Evolutionary conservation across 352 stramenopile genomes (phyloP).

Genomic region (Thalassiosira hispida): DNA sequence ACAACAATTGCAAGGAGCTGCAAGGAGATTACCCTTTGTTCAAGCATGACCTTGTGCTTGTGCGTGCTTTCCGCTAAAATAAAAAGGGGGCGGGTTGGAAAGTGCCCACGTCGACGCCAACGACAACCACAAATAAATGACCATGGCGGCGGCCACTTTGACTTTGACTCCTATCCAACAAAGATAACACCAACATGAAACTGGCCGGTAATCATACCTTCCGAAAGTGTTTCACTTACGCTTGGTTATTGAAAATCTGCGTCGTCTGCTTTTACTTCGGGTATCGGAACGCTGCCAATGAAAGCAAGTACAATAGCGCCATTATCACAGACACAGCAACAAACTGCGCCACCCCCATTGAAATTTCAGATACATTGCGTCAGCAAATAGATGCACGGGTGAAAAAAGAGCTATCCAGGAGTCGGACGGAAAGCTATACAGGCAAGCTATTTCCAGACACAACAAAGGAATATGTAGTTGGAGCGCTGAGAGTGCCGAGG

Average conservation of each 20-base stretch:
- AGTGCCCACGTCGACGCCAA: too few relatives aligned
- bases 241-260: slow-evolving; percentile 28
- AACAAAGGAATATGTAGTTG: slow-evolving; percentile 20
- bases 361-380: slow-evolving; percentile 15
- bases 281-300: slow-evolving; percentile 29
- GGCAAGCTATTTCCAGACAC: slow-evolving; percentile 44
- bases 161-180: too few relatives aligned
- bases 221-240: not conserved
- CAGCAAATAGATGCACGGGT: slow-evolving; percentile 9
- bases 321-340: not conserved
- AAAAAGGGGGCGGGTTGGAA: too few relatives aligned
- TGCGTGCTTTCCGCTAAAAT: too few relatives aligned
- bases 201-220: not conserved
- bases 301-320: slow-evolving; percentile 4
- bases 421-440: not conserved
- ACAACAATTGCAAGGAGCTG: too few relatives aligned
- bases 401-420: slow-evolving; percentile 1
- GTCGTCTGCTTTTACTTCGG: slow-evolving; percentile 30
- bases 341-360: not conserved
- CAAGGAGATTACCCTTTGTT: too few relatives aligned
- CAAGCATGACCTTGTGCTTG: too few relatives aligned
- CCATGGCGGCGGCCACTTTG: too few relatives aligned
- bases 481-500: slow-evolving; percentile 41
- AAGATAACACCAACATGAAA: not conserved
- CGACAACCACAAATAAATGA: too few relatives aligned